Conservation (phyloP, 371 early-diverging fungal genomes). For the Mortierella sp. region DNA sequence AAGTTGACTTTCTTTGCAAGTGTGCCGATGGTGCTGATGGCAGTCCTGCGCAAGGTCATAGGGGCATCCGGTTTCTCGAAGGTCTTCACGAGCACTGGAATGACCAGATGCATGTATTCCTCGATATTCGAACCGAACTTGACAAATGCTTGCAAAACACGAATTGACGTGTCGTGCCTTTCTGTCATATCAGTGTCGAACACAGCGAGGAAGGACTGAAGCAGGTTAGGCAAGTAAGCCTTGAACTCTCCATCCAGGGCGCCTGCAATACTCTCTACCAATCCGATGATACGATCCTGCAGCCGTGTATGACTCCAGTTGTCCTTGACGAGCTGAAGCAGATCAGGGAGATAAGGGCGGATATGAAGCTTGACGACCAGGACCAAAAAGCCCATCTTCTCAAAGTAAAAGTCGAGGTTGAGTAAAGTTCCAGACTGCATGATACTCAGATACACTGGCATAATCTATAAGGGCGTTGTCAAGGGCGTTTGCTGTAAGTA, state of each 20-base stretch:
- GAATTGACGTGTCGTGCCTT: constrained; percentile 77
- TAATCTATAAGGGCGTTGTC: constrained; percentile 56
- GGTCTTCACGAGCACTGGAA: constrained; percentile 88
- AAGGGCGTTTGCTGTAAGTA: constrained; percentile 71
- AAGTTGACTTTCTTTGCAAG: constrained; percentile 88
- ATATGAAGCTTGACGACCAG: constrained; percentile 92
- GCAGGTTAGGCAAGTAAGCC: constrained; percentile 79
- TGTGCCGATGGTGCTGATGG: constrained; percentile 86
- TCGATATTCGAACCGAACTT: constrained; percentile 93
- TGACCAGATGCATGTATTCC: constrained; percentile 93
- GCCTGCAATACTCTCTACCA: constrained; percentile 89
- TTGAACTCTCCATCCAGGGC: constrained; percentile 94
- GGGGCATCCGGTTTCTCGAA: constrained; percentile 85
- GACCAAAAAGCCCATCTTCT: constrained; percentile 87
- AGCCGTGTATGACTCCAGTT: constrained; percentile 84
- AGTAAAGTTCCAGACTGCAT: constrained; percentile 83
- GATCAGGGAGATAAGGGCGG: constrained; percentile 85
- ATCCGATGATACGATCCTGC: constrained; percentile 85
- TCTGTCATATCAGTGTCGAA: constrained; percentile 89
- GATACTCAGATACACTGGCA: constrained; percentile 77
- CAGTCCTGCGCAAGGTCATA: constrained; percentile 74
- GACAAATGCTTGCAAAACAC: constrained; percentile 88
- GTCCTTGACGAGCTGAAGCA: constrained; percentile 84
- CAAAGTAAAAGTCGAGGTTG: constrained; percentile 92
- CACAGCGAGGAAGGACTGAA: constrained; percentile 75